Evolutionary conservation across 768 basidiomycete species (phyloP), one percentile per base, ranked within the genome.

Genomic region (Hypsizygus marmoreus): DNA sequence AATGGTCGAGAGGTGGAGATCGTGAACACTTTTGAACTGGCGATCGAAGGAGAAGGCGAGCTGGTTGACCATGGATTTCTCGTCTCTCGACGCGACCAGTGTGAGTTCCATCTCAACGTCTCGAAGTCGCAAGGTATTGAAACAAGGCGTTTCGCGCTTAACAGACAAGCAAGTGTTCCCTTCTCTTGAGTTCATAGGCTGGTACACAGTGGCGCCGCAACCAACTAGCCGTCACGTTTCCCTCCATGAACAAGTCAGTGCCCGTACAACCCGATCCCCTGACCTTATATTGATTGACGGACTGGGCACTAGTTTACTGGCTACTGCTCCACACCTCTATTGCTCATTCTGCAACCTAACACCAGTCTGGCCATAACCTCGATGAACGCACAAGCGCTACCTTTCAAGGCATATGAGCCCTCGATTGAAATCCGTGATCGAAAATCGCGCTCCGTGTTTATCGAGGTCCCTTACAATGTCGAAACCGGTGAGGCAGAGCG

Each of bases 401-500:
- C 97, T 6, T 79, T 98, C 61, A 88, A 85, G 56, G 87, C 95
- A n/a, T 99, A 90, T 59, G 95, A 97, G 61, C 88, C 91, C 1
- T 87, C 89, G 1, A 78, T 94, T 31, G 92, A 94, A 62, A 85
- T 95, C 32, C 77, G 82, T 45, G 89, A 90, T 52, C 79, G 87
- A 36, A 84, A 75, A 60, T 82, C 86, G 40, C 82, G 86, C 42
- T 81, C 84, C 1, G 84, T 87, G 9, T 95, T 90, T 57, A 82
- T 95, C 34, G 88, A 92, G 58, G 90, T 86, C 1, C 72, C 86
- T 3, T 98, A 86, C 68, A 86, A 81, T 39, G 87, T 99, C 13
- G 95, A 97, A 67, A 97, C 95, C 0, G 97, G 95, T 25, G 97
- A 99, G 69, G 97, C 97, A 12, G 97, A 99, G 64, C 84, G 97